Evolutionary conservation across 2,329 filamentous ascomycete species (phyloP).

Genomic region (Dactylellina parvicollis): DNA sequence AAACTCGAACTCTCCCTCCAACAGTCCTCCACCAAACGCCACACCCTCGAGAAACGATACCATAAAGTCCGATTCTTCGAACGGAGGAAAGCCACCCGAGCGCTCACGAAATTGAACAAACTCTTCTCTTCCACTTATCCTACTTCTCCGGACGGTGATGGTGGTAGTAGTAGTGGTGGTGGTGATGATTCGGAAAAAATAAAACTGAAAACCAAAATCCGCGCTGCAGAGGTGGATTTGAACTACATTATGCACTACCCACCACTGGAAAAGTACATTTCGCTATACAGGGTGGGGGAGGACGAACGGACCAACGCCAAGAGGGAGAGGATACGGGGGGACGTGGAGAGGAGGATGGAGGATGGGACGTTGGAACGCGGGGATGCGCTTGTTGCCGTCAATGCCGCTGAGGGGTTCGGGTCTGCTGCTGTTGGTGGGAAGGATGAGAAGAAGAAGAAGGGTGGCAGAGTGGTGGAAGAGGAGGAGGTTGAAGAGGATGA

Average conservation of each 20-base stretch:
- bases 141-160: constrained; percentile 37
- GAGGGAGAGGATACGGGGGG: constrained; percentile 54
- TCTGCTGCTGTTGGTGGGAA: background rate
- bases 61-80: constrained; percentile 86
- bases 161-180: constrained; percentile 58
- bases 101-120: constrained; percentile 19
- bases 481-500: constrained; percentile 43
- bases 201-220: constrained; percentile 71
- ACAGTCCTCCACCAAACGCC: constrained; percentile 70
- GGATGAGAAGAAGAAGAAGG: background rate
- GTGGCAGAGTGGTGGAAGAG: constrained; percentile 50
- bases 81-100: constrained; percentile 45
- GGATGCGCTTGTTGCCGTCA: constrained; percentile 19
- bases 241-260: constrained; percentile 80
- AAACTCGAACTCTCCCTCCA: constrained; percentile 71
- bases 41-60: constrained; percentile 79
- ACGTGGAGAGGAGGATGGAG: constrained; percentile 55
- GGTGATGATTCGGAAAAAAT: constrained; percentile 76
- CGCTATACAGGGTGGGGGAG: constrained; percentile 61
- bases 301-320: constrained; percentile 59
- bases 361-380: constrained; percentile 55
- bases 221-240: constrained; percentile 76
- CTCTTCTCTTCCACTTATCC: constrained; percentile 35
- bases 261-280: constrained; percentile 74
- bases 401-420: constrained; percentile 39